Evolutionary conservation across 1,284 basidiomycete species (phyloP).

Genomic region (Puccinia polysora): DNA sequence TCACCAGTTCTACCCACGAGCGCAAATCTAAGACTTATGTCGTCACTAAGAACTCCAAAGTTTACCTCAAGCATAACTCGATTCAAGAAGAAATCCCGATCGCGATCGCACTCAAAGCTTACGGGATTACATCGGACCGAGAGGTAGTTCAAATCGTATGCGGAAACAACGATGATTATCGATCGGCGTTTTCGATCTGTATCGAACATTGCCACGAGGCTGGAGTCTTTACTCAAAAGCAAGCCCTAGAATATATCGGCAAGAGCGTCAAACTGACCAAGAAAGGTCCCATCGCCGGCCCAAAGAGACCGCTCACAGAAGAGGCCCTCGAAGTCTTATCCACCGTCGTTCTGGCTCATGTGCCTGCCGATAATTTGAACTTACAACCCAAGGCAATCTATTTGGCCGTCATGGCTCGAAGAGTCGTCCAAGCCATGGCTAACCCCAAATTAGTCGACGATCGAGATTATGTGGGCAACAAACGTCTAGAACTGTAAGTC

Average conservation of each 20-base stretch:
- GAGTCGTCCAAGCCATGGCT: conserved; percentile 93
- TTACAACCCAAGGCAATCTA: conserved; percentile 95
- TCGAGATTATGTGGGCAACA: conserved; percentile 98
- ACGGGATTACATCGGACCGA: conserved; percentile 94
- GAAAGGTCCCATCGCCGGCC: conserved; percentile 59
- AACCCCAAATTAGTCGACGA: conserved; percentile 98
- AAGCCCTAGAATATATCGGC: conserved; percentile 94
- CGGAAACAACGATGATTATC: conserved; percentile 85
- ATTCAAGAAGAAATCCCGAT: conserved; percentile 97
- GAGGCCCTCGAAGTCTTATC: conserved; percentile 94
- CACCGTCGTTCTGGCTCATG: conserved; percentile 94
- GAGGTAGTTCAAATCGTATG: conserved; percentile 94
- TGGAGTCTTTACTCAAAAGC: conserved; percentile 84
- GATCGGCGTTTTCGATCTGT: conserved; percentile 80
- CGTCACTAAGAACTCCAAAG: conserved; percentile 83
- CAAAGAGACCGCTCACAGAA: conserved; percentile 75
- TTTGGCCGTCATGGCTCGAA: conserved; percentile 92
- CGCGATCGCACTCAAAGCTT: conserved; percentile 89
- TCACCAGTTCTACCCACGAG: conserved; percentile 81
- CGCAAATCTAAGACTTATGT: conserved; percentile 99
- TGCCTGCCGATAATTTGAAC: conserved; percentile 84
- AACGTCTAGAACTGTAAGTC: conserved; percentile 87
- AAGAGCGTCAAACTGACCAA: conserved; percentile 82
- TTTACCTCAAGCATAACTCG: conserved; percentile 97
- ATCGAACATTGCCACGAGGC: conserved; percentile 77